phyloP scores from a whole-genome alignment of 352 stramenopile genomes.

The Globisporangium megalacanthum region DNA sequence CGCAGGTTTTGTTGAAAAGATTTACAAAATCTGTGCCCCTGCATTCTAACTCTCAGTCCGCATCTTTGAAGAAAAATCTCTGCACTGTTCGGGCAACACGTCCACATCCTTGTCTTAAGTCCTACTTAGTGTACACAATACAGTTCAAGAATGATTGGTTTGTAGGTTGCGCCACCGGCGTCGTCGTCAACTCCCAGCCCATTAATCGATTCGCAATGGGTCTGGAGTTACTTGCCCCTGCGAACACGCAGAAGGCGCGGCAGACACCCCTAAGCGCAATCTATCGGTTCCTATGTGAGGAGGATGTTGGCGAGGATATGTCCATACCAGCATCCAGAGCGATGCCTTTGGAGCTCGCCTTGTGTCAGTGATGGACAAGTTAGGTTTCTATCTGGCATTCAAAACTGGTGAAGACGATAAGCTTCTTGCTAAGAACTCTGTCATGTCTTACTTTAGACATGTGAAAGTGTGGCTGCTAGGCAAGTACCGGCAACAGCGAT shows the following conservation, averaged over 20 bases:
- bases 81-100: no score
- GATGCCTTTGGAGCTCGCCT: no score
- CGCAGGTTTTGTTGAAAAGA: no score
- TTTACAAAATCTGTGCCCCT: no score
- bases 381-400: constrained; percentile 3
- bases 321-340: no score
- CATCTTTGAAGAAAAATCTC: no score
- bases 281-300: background rate
- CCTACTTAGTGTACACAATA: background rate
- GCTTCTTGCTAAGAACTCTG: background rate
- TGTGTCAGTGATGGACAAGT: no score
- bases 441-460: background rate
- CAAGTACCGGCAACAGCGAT: background rate
- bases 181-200: no score
- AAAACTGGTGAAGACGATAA: background rate
- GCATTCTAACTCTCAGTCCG: no score
- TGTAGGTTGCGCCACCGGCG: background rate
- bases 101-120: no score
- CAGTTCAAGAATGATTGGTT: background rate
- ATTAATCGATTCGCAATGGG: no score
- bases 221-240: no score
- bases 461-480: background rate
- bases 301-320: constrained; percentile 6
- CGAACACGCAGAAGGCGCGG: background rate
- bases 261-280: background rate